A percentile compares a stretch with the other conserved stretches of the same genome.
Conservation (phyloP, 2,329 filamentous ascomycete genomes). For the Escovopsis sp. region DNA sequence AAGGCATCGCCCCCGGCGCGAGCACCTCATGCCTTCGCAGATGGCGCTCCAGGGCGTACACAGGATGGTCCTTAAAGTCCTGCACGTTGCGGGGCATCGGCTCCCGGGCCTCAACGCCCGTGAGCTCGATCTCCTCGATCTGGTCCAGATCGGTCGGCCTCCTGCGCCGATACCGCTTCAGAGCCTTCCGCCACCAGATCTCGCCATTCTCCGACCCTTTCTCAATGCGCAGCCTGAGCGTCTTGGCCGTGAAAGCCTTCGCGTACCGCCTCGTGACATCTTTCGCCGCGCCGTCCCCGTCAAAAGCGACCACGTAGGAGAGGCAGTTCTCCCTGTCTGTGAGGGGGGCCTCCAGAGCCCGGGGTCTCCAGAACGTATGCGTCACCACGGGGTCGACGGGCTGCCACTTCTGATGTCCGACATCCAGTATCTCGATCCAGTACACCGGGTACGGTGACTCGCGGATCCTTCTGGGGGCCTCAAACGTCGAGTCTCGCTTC, state of each 20-base stretch:
- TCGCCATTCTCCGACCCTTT: constrained; percentile 29
- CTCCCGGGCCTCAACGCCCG: constrained; percentile 56
- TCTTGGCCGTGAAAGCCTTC: constrained; percentile 84
- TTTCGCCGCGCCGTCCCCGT: constrained; percentile 58
- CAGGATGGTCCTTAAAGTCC: constrained; percentile 75
- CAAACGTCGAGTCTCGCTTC: constrained; percentile 15
- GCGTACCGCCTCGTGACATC: constrained; percentile 83
- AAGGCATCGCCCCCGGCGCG: constrained; percentile 48
- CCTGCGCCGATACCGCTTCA: constrained; percentile 30
- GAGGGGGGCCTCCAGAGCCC: constrained; percentile 67
- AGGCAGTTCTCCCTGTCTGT: constrained; percentile 63
- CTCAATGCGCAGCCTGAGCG: constrained; percentile 67
- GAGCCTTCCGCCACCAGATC: constrained; percentile 37
- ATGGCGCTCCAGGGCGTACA: constrained; percentile 75
- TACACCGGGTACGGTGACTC: constrained; percentile 74
- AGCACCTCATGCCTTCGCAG: constrained; percentile 73
- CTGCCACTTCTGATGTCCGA: constrained; percentile 81
- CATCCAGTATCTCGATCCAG: constrained; percentile 87
- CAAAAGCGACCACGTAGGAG: constrained; percentile 73
- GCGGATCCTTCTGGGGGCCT: constrained; percentile 29
- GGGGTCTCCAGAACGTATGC: constrained; percentile 55
- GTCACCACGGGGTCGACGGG: constrained; percentile 77
- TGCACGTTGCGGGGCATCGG: constrained; percentile 73
- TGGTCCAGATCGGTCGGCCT: constrained; percentile 53
- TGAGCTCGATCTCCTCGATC: constrained; percentile 66